Conservation (phyloP, 495 filamentous ascomycete genomes). For the Trichoderma erinaceum region DNA sequence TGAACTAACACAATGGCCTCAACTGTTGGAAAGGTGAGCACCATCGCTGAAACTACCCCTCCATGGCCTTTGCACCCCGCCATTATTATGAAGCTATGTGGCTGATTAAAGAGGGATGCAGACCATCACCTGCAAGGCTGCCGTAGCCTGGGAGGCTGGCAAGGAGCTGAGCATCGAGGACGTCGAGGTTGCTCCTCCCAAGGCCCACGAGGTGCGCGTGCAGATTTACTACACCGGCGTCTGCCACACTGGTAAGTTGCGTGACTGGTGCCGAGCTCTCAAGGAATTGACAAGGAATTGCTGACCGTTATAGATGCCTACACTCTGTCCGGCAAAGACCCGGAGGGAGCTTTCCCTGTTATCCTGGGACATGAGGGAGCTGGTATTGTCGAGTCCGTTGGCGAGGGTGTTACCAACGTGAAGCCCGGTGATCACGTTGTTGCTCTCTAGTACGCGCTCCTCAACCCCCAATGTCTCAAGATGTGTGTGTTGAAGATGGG, state of each 20-base stretch:
- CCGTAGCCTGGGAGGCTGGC: conserved; percentile 92
- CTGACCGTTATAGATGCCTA: conserved; percentile 69
- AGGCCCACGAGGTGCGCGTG: conserved; percentile 92
- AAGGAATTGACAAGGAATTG: conserved; percentile 4
- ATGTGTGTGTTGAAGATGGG: neutral
- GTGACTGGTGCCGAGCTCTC: neutral
- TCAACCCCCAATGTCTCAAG: neutral
- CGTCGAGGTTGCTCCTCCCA: conserved; percentile 86
- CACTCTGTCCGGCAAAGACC: conserved; percentile 95
- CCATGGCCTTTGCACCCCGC: neutral
- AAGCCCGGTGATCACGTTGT: conserved; percentile 91
- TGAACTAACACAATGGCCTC: conserved; percentile 32
- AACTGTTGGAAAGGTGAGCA: conserved; percentile 44
- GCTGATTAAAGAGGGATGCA: conserved; percentile 20
- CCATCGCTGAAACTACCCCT: neutral
- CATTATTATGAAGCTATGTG: conserved; percentile 12
- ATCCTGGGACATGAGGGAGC: conserved; percentile 96
- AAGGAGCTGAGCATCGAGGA: conserved; percentile 84
- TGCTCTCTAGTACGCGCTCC: conserved; percentile 73
- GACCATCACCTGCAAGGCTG: conserved; percentile 66
- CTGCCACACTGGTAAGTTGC: conserved; percentile 80
- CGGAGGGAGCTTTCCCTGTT: conserved; percentile 95
- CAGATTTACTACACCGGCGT: conserved; percentile 95
- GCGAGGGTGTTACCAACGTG: conserved; percentile 89
- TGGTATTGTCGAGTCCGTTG: conserved; percentile 92